Percentiles rank a stretch among this genome's conserved stretches.
phyloP scores from a whole-genome alignment of 148 eudicot species.

The Agrostemma githago region DNA sequence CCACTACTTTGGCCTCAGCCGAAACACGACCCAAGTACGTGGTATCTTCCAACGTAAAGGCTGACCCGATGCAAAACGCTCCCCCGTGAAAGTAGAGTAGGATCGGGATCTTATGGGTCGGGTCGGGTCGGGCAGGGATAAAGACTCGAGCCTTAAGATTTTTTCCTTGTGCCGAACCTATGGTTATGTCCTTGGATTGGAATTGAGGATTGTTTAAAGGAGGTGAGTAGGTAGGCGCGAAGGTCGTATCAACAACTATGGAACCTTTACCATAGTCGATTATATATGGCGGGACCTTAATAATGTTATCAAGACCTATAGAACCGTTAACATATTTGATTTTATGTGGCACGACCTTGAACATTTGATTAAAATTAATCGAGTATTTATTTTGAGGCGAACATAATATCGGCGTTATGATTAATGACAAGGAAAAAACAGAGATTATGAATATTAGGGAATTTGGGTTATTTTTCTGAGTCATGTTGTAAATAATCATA shows the following conservation, averaged over 20 bases:
- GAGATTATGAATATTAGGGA: no score
- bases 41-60: constrained; percentile 20
- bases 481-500: no score
- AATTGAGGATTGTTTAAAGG: constrained; percentile 4
- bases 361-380: no score
- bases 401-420: no score
- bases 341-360: no score
- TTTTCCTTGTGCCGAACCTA: not conserved
- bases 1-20: constrained; percentile 21
- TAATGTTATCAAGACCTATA: no score
- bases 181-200: constrained; percentile 21
- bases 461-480: no score
- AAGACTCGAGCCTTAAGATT: constrained; percentile 15
- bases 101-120: constrained; percentile 15
- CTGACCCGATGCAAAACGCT: constrained; percentile 28
- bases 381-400: no score
- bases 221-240: not conserved
- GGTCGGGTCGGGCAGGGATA: constrained; percentile 11
- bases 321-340: no score
- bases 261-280: constrained; percentile 23
- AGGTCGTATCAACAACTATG: not conserved
- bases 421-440: no score
- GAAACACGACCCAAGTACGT: constrained; percentile 20
- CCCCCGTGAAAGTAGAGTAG: constrained; percentile 40
- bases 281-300: constrained; percentile 16